Evolutionary conservation across 2,329 filamentous ascomycete species (phyloP), one percentile per base, ranked within the genome.

Genomic region (Fusarium sterilihyphosum): DNA sequence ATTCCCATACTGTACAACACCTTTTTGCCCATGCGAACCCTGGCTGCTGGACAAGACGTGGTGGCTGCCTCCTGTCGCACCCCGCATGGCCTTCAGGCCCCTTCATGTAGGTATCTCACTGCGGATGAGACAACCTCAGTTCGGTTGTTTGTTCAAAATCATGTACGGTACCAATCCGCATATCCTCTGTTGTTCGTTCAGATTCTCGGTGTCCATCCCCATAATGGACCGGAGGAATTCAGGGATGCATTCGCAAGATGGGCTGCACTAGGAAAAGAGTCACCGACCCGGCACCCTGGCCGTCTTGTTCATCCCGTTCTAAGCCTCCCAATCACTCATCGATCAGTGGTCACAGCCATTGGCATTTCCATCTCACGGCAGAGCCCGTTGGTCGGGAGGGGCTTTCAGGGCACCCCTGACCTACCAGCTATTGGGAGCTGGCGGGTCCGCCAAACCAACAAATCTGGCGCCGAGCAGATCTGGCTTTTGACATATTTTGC

Each of bases 191-290:
- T 70, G 56, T 67, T 63, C 73, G 37, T 61, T 68, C 52, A 67
- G 65, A 53, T 59, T 61, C 59, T 65, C 62, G 62, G 64, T 56
- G 66, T 67, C 67, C 60, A 38, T 61, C 71, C 70, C 70, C 40
- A 58, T 71, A 68, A 62, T 63, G 71, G 54, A 72, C 58, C 62
- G 64, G 67, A 68, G 64, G 37, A 41, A 61, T 65, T 57, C 72
- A 69, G 70, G 76, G 76, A 70, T 78, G 22, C 60, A 64, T 66
- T 82, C 81, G 81, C 81, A 83, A 83, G 79, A 70, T 69, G 77
- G 74, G 71, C 81, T 81, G 60, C 61, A 80, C 78, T 81, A 77
- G 80, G 81, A 75, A 81, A 80, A 75, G 74, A 65, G 58, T 68
- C 62, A 49, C 54, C 57, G 69, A 72, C 63, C 64, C 71, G 61